phyloP scores from a whole-genome alignment of 2,329 filamentous ascomycete species.

The Fusarium lateritium region DNA sequence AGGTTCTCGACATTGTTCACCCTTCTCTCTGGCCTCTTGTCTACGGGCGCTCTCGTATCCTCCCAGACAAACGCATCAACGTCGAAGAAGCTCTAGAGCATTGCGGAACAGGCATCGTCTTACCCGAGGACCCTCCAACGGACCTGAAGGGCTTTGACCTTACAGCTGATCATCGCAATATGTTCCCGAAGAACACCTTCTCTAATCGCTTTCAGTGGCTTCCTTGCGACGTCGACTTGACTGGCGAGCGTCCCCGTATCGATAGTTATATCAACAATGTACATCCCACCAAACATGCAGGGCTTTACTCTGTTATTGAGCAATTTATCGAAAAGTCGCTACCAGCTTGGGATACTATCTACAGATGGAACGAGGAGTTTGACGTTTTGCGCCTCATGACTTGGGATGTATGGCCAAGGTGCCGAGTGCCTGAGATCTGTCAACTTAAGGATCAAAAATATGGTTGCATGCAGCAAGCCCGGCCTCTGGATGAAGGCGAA shows the following conservation, averaged over 20 bases:
- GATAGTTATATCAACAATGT: conserved; percentile 69
- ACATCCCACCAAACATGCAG: conserved; percentile 59
- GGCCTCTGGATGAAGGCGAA: conserved; percentile 46
- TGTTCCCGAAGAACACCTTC: neutral
- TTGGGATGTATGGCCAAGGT: conserved; percentile 31
- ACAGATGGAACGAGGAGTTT: conserved; percentile 52
- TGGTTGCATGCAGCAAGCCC: neutral
- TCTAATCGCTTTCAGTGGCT: conserved; percentile 61
- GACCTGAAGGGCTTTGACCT: neutral
- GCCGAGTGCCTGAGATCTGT: conserved; percentile 40
- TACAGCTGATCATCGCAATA: neutral
- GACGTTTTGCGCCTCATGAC: conserved; percentile 46
- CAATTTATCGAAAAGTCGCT: conserved; percentile 58
- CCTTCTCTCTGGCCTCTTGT: conserved; percentile 46
- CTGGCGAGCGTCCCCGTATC: conserved; percentile 56
- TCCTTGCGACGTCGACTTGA: conserved; percentile 64
- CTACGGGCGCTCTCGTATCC: conserved; percentile 51
- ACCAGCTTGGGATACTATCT: conserved; percentile 62
- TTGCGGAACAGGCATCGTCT: conserved; percentile 53
- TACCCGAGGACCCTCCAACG: conserved; percentile 34
- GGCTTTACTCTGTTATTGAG: conserved; percentile 60
- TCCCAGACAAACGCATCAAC: conserved; percentile 53
- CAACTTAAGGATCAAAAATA: neutral
- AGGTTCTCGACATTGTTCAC: conserved; percentile 42
- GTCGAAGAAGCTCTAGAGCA: conserved; percentile 56